phyloP scores from a whole-genome alignment of 495 filamentous ascomycete genomes.

The Beverwykella pulmonaria region DNA sequence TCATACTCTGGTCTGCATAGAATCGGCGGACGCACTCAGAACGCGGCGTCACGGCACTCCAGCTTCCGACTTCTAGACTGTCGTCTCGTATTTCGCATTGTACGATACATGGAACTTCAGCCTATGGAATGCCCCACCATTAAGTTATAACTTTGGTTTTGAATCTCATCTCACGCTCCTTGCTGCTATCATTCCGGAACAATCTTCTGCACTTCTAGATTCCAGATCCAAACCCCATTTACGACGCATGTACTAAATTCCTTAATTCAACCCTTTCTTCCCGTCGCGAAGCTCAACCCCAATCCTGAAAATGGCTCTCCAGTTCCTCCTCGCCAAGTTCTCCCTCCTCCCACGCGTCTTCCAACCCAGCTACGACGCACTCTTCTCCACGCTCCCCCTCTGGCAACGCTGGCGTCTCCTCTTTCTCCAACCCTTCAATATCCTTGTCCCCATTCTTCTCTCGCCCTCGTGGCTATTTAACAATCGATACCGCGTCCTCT shows the following conservation, averaged over 20 bases:
- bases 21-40: not conserved
- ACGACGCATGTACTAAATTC: too few species aligned
- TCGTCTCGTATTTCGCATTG: not conserved
- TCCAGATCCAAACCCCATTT: too few species aligned
- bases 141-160: too few species aligned
- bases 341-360: constrained; percentile 21
- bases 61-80: not conserved
- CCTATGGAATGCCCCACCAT: too few species aligned
- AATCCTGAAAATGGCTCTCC: constrained; percentile 8
- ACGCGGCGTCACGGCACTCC: not conserved
- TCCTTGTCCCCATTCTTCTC: constrained; percentile 15
- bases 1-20: not conserved
- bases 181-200: too few species aligned
- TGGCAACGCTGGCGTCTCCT: constrained; percentile 33
- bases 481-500: constrained; percentile 14
- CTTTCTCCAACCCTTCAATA: constrained; percentile 20
- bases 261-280: too few species aligned
- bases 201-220: too few species aligned
- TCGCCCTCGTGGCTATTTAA: constrained; percentile 15
- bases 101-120: too few species aligned
- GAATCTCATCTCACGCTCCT: too few species aligned
- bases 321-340: constrained; percentile 12
- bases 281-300: too few species aligned
- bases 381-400: constrained; percentile 25
- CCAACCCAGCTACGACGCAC: constrained; percentile 21